Percentiles rank a stretch among this genome's conserved stretches.
Evolutionary conservation across 257 asterid species (phyloP).

Genomic region (Nyctanthes arbortristis): DNA sequence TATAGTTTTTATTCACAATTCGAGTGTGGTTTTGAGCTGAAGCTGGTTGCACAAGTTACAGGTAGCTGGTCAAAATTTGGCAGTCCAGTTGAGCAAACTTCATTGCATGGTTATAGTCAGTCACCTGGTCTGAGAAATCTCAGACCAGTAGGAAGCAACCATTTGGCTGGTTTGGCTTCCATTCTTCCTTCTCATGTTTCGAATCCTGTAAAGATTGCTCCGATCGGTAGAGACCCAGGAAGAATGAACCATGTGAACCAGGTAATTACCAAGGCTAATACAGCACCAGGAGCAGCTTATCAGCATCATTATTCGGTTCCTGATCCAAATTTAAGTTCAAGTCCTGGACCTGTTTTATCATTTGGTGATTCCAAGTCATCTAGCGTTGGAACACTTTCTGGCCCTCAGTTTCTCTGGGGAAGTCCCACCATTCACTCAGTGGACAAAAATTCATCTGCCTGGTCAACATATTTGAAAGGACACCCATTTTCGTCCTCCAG

Average conservation of each 20-base stretch:
- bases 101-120: slow-evolving; percentile 35
- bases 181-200: slow-evolving; percentile 66
- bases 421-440: slow-evolving; percentile 71
- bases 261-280: slow-evolving; percentile 20
- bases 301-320: slow-evolving; percentile 50
- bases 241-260: slow-evolving; percentile 46
- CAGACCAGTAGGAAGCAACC: slow-evolving; percentile 62
- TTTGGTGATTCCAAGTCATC: slow-evolving; percentile 66
- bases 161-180: slow-evolving; percentile 81
- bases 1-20: slow-evolving; percentile 1
- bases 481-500: slow-evolving; percentile 47
- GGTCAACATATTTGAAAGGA: slow-evolving; percentile 56
- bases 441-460: slow-evolving; percentile 44
- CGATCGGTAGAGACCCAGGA: slow-evolving; percentile 78
- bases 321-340: slow-evolving; percentile 52
- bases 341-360: slow-evolving; percentile 59
- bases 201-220: slow-evolving; percentile 80
- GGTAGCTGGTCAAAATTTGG: slow-evolving; percentile 85
- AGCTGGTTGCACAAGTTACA: slow-evolving; percentile 22
- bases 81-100: slow-evolving; percentile 74
- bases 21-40: slow-evolving; percentile 7
- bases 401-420: slow-evolving; percentile 98
- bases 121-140: slow-evolving; percentile 52
- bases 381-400: slow-evolving; percentile 81
- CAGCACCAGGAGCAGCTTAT: slow-evolving; percentile 31